Conservation (phyloP, 2,329 filamentous ascomycete genomes). For the Penicillium vulpinum region DNA sequence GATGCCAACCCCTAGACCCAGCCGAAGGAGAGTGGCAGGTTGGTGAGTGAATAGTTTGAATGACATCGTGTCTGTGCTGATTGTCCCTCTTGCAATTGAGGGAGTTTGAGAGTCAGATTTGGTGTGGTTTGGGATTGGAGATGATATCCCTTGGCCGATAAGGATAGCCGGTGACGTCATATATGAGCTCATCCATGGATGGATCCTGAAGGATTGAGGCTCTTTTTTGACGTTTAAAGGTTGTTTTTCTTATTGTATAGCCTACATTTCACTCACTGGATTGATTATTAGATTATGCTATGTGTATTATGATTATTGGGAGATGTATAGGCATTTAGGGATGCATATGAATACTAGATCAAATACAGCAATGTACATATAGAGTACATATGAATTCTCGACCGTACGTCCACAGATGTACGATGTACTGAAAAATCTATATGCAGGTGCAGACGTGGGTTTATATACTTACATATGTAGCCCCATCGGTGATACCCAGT, state of each 20-base stretch:
- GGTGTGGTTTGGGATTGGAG: not conserved
- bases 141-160: conserved; percentile 6
- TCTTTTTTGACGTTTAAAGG: not conserved
- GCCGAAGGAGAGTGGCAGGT: conserved; percentile 33
- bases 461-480: not conserved
- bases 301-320: not conserved
- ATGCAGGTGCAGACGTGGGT: not conserved
- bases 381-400: not conserved
- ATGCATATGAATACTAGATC: too few species aligned
- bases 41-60: conserved; percentile 28
- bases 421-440: too few species aligned
- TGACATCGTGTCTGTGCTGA: conserved; percentile 21
- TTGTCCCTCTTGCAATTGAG: conserved; percentile 1
- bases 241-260: not conserved
- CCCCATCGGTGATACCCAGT: too few species aligned
- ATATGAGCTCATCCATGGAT: not conserved
- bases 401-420: not conserved
- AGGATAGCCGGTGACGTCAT: conserved; percentile 20
- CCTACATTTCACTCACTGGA: not conserved
- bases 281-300: not conserved
- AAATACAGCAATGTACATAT: not conserved
- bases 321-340: not conserved
- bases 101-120: conserved; percentile 4
- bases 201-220: not conserved
- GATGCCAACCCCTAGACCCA: conserved; percentile 38